These are phyloP conservation scores for Canavalia gladiata DNA, from an alignment of 306 rosid genomes.

Conservation along the genomic window DNA sequence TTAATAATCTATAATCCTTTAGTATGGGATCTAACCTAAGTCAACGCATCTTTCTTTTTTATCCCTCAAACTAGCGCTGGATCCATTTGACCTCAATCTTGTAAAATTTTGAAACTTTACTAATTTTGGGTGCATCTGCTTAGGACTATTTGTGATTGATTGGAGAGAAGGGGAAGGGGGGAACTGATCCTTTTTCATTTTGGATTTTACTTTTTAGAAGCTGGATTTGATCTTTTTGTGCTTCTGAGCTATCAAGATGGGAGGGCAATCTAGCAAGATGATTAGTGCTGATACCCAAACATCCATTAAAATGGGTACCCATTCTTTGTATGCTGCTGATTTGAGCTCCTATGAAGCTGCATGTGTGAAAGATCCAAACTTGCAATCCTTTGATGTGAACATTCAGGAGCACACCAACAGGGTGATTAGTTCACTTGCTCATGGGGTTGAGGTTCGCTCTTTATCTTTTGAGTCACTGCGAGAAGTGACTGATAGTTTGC, in stretches of 20 bases:
- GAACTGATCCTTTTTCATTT: neutral
- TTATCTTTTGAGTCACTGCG: conserved; percentile 70
- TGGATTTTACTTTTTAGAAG: conserved; percentile 20
- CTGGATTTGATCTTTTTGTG: conserved; percentile 30
- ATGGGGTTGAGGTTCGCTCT: conserved; percentile 63
- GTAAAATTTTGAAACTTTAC: conserved; percentile 32
- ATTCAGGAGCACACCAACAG: conserved; percentile 67
- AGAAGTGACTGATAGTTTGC: conserved; percentile 71
- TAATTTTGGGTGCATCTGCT: conserved; percentile 11
- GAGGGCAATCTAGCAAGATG: conserved; percentile 72
- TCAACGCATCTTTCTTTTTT: conserved; percentile 26
- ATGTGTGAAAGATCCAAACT: conserved; percentile 64
- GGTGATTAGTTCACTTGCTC: conserved; percentile 69
- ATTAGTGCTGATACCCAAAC: conserved; percentile 41
- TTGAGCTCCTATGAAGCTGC: conserved; percentile 79
- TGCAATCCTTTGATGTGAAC: conserved; percentile 66
- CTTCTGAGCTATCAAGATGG: conserved; percentile 58
- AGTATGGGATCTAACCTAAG: conserved; percentile 34
- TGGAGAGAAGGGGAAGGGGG: neutral
- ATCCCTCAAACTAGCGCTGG: neutral
- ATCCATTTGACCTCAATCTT: conserved; percentile 29
- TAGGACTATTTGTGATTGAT: neutral
- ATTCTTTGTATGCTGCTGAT: conserved; percentile 59
- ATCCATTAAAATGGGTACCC: conserved; percentile 49
- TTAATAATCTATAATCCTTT: neutral